Percentiles rank a stretch among this genome's conserved stretches.
Conservation (phyloP, 2,329 filamentous ascomycete genomes). For the Calonectria hawksworthii region DNA sequence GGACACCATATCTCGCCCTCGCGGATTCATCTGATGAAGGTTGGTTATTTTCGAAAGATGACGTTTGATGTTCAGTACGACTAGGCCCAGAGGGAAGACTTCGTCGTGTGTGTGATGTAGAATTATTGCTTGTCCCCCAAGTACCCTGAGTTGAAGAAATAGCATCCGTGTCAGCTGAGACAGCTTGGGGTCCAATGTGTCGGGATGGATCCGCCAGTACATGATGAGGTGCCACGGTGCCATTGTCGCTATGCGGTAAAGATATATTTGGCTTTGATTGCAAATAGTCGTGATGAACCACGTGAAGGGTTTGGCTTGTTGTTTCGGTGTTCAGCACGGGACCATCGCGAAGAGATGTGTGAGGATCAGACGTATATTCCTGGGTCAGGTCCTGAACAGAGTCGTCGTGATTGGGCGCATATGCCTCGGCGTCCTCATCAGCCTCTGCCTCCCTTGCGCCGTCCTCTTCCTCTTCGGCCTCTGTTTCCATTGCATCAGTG, state of each 20-base stretch:
- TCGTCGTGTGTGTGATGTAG: slow-evolving; percentile 23
- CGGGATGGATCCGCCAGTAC: slow-evolving; percentile 31
- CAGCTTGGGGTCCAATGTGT: slow-evolving; percentile 19
- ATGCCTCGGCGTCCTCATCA: not conserved
- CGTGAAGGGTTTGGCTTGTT: slow-evolving; percentile 35
- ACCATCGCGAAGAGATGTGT: slow-evolving; percentile 47
- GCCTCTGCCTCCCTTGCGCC: slow-evolving; percentile 22
- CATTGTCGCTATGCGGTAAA: slow-evolving; percentile 43
- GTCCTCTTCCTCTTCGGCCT: slow-evolving; percentile 31
- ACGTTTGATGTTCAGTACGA: slow-evolving; percentile 9
- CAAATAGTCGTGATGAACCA: slow-evolving; percentile 45
- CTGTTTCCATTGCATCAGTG: slow-evolving; percentile 31
- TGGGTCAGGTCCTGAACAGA: not conserved
- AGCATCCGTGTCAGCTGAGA: slow-evolving; percentile 9
- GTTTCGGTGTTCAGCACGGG: slow-evolving; percentile 41
- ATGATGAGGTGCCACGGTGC: slow-evolving; percentile 33
- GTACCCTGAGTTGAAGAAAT: slow-evolving; percentile 31
- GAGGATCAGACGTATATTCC: slow-evolving; percentile 44
- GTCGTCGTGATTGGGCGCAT: not conserved
- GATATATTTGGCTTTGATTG: slow-evolving; percentile 44
- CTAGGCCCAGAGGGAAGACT: slow-evolving; percentile 37
- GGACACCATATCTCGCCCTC: slow-evolving; percentile 16
- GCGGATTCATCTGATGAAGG: slow-evolving; percentile 33
- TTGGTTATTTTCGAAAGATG: slow-evolving; percentile 26
- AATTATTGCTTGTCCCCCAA: slow-evolving; percentile 27